A percentile compares a stretch with the other conserved stretches of the same genome.
phyloP scores from a whole-genome alignment of 345 rosid genomes.

The Carallia brachiata region DNA sequence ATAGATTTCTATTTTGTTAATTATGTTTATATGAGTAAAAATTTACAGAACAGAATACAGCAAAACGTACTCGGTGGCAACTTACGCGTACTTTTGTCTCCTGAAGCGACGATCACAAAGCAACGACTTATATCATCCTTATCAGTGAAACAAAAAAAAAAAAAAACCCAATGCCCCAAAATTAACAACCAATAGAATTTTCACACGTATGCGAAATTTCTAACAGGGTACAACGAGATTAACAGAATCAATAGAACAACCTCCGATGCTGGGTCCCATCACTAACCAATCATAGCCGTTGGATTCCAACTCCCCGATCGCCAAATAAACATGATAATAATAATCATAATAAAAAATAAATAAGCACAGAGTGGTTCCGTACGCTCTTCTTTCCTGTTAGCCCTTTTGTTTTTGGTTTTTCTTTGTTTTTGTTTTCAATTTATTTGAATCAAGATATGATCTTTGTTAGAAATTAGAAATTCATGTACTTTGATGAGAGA shows the following conservation, averaged over 20 bases:
- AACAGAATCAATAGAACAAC: conserved; percentile 1
- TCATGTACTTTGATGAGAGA: not conserved
- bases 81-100: too few species aligned
- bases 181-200: not conserved
- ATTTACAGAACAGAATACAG: too few species aligned
- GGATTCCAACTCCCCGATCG: not conserved
- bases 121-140: too few species aligned
- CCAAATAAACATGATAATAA: not conserved
- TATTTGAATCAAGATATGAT: not conserved
- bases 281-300: conserved; percentile 6
- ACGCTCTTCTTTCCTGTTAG: not conserved
- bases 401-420: not conserved
- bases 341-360: not conserved
- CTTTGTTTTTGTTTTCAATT: not conserved
- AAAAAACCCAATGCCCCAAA: too few species aligned
- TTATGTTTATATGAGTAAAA: too few species aligned
- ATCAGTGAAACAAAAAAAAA: too few species aligned
- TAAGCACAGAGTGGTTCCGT: not conserved
- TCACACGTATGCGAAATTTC: not conserved
- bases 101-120: too few species aligned
- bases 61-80: too few species aligned
- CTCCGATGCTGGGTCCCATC: not conserved
- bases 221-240: not conserved
- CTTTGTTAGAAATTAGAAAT: not conserved
- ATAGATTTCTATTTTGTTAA: too few species aligned